phyloP scores from a whole-genome alignment of 352 stramenopile genomes.

The Phytophthora colocasiae region DNA sequence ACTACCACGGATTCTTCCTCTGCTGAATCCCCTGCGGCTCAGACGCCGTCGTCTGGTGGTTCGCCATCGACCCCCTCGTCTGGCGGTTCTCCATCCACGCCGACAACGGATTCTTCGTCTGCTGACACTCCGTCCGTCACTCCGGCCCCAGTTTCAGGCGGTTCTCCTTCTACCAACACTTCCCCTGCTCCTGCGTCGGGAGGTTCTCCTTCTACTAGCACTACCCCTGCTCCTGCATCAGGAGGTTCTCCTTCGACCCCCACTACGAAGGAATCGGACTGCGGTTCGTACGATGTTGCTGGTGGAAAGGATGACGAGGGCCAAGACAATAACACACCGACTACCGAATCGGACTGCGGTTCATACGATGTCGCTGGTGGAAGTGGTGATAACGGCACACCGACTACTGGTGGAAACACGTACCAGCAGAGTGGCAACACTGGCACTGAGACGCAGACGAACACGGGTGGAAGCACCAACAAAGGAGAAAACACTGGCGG shows the following conservation, averaged over 20 bases:
- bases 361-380: constrained; percentile 10
- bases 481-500: no score
- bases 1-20: constrained; percentile 16
- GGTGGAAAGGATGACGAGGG: neutral
- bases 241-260: constrained; percentile 1
- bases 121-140: neutral
- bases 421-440: constrained; percentile 5
- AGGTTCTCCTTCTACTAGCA: constrained; percentile 9
- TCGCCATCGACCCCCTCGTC: constrained; percentile 5
- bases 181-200: constrained; percentile 2
- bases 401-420: neutral
- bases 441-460: neutral
- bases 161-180: constrained; percentile 9
- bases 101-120: constrained; percentile 2
- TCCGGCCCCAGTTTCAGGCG: neutral
- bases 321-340: no score
- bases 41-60: neutral
- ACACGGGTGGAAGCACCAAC: neutral
- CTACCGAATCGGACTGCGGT: constrained; percentile 5
- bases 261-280: constrained; percentile 13
- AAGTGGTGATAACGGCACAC: constrained; percentile 2
- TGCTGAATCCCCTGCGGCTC: neutral
- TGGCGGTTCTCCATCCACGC: neutral
- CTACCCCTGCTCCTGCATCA: constrained; percentile 7
- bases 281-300: constrained; percentile 17